A percentile compares a stretch with the other conserved stretches of the same genome.
These are phyloP conservation scores for Cicer cuneatum DNA, from an alignment of 306 rosid species.

Conservation along the genomic window DNA sequence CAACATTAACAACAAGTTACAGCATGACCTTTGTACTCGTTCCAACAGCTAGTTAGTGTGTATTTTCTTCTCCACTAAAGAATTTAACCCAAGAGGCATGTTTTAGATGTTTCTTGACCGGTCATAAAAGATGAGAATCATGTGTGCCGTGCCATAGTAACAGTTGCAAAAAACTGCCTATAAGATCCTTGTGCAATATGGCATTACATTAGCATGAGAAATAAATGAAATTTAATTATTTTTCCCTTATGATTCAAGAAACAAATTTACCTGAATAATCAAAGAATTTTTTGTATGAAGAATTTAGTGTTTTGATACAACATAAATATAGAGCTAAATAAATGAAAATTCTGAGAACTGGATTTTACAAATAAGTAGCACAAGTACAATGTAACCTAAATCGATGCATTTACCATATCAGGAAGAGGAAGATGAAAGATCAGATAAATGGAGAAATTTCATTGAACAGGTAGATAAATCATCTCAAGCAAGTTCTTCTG, in stretches of 20 bases:
- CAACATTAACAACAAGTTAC: slow-evolving; percentile 5
- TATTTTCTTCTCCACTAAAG: background rate
- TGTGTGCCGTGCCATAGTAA: slow-evolving; percentile 16
- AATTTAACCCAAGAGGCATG: slow-evolving; percentile 4
- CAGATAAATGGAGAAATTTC: slow-evolving; percentile 74
- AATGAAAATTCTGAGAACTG: slow-evolving; percentile 14
- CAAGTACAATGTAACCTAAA: slow-evolving; percentile 14
- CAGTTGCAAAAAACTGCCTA: slow-evolving; percentile 4
- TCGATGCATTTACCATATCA: slow-evolving; percentile 51
- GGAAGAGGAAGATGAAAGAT: slow-evolving; percentile 94
- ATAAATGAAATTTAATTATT: background rate
- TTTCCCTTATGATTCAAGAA: background rate
- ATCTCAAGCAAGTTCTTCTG: slow-evolving; percentile 50
- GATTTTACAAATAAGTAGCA: slow-evolving; percentile 32
- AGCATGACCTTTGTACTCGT: slow-evolving; percentile 1
- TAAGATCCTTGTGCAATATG: slow-evolving; percentile 29
- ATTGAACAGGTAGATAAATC: slow-evolving; percentile 60
- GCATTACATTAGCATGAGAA: slow-evolving; percentile 8
- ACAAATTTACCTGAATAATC: slow-evolving; percentile 5
- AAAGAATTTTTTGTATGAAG: background rate
- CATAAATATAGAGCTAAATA: slow-evolving; percentile 23
- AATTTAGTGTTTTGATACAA: background rate
- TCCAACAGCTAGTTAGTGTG: slow-evolving; percentile 2
- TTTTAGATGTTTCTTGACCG: background rate
- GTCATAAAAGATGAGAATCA: background rate